Base-by-base conservation (phyloP, 805 yeast genomes). In the Saturnispora bothae region DNA sequence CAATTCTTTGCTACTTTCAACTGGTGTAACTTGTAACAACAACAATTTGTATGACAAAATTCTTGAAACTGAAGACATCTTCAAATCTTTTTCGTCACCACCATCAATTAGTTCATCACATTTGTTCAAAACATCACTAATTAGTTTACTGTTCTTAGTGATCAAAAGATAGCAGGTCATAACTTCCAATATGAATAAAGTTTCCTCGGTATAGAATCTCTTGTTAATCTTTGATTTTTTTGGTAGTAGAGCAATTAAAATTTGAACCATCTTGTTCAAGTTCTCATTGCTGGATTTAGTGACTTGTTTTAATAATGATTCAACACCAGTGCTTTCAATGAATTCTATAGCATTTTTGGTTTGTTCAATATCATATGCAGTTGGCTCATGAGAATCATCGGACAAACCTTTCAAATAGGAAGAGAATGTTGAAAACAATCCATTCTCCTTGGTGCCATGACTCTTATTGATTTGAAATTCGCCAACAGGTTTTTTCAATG, bases 341-440 rank as follows among this genome's bases (percentile, higher is more conserved):
- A 96, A 89, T 47, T 88, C 95, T 31, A 80, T 61, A 0, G 96
- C 82, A 4, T 85, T 78, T 12, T 81, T 57, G 0, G 97, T 83
- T 4, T 83, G 72, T 45, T 86, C 95, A 35, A 92, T 79, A 48
- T 89, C 96, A 51, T 84, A 95, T 40, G 83, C 94, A 2, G 94
- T 73, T 10, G 99, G 99, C 56, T 89, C 97, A 1, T 81, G 78
- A 3, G 83, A 76, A 38, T 84, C 94, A 50, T 86, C 96, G 1
- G 80, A 66, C 41, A 78, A 73, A 15, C 96, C 92, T 45, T 92
- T 83, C 58, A 92, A 70, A 51, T 86, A 89, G 0, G 95, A 84
- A 1, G 96, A 86, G 49, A 92, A 78, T 0, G 97, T 83, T 1
- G 95, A 83, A 39, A 92, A 72, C n/a, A 92, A 53, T 2, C 97